Percentiles rank a stretch among this genome's conserved stretches.
These are phyloP conservation scores for Breynia disticha DNA, from an alignment of 441 rosid genomes.

Conservation along the genomic window DNA sequence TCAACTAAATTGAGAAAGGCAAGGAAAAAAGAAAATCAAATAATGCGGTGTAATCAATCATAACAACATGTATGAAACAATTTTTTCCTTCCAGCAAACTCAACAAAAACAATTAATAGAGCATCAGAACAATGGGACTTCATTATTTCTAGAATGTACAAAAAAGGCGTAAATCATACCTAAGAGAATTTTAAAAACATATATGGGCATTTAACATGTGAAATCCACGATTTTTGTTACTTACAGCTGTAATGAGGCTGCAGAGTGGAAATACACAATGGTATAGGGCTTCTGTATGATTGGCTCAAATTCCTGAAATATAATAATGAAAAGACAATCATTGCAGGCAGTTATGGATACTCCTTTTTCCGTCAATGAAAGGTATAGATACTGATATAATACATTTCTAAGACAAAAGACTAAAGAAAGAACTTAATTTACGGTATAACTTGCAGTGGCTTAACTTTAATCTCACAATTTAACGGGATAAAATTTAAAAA, in stretches of 20 bases:
- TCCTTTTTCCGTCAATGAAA: too few species aligned
- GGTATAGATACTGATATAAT: background rate
- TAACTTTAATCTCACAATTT: too few species aligned
- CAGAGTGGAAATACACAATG: constrained; percentile 92
- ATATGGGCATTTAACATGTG: background rate
- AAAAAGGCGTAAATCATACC: background rate
- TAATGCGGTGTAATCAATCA: too few species aligned
- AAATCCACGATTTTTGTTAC: constrained; percentile 23
- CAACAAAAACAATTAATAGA: too few species aligned
- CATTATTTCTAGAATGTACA: background rate
- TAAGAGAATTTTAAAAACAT: background rate
- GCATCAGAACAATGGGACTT: background rate
- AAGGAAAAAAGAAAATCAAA: too few species aligned
- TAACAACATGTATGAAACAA: too few species aligned
- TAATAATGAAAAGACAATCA: constrained; percentile 12
- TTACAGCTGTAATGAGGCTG: constrained; percentile 94
- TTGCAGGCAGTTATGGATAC: constrained; percentile 1
- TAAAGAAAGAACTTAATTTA: background rate
- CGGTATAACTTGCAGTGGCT: too few species aligned
- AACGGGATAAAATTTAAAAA: too few species aligned
- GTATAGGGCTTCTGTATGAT: constrained; percentile 89
- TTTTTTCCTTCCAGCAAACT: too few species aligned
- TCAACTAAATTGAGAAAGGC: too few species aligned
- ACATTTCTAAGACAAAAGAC: background rate
- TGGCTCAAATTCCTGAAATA: constrained; percentile 89